Percentiles rank a stretch among this genome's conserved stretches.
These are phyloP conservation scores for Botryotinia narcissicola DNA, from an alignment of 2,329 filamentous ascomycete genomes.

Conservation along the genomic window DNA sequence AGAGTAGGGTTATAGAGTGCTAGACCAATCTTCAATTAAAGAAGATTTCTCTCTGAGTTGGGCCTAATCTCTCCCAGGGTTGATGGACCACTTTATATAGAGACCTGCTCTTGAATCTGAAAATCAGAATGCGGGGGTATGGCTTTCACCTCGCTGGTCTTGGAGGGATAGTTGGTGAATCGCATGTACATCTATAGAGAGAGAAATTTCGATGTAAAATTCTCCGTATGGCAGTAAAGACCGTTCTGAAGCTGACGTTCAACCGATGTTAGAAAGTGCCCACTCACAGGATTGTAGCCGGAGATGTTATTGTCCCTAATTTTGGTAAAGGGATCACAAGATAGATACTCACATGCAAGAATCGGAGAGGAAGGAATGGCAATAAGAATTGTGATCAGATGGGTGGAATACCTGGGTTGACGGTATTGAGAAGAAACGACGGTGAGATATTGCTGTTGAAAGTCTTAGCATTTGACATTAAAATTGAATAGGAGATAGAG, in stretches of 20 bases:
- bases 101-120: not conserved
- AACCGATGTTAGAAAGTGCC: too few species aligned
- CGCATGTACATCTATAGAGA: not conserved
- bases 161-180: not conserved
- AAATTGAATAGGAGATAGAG: not conserved
- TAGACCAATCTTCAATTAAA: too few species aligned
- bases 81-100: not conserved
- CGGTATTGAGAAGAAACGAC: not conserved
- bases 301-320: too few species aligned
- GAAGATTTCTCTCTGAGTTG: fast-evolving
- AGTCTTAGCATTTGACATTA: not conserved
- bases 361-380: fast-evolving
- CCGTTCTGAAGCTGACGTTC: too few species aligned
- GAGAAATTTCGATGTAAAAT: not conserved
- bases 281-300: too few species aligned
- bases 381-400: too few species aligned
- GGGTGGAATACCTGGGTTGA: too few species aligned
- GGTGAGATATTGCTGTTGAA: not conserved
- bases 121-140: not conserved
- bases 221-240: not conserved
- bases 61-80: not conserved
- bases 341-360: fast-evolving
- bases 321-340: too few species aligned
- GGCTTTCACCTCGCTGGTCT: not conserved
- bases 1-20: not conserved